phyloP scores from a whole-genome alignment of 2,329 filamentous ascomycete species.

The Diatrype stigma region DNA sequence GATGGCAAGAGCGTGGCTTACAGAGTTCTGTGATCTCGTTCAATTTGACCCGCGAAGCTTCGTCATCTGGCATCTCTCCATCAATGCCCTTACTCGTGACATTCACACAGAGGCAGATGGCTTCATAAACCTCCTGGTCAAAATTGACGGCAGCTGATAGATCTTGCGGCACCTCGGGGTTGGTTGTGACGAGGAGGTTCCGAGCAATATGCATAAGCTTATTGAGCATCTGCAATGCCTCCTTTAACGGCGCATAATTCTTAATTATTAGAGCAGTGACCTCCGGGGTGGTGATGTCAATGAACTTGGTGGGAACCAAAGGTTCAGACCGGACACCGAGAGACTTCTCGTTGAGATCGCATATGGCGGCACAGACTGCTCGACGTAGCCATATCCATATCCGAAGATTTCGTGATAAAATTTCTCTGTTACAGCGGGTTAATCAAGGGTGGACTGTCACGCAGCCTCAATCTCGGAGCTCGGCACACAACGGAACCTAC shows the following conservation, averaged over 20 bases:
- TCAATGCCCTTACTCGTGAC: slow-evolving; percentile 66
- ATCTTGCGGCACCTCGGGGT: slow-evolving; percentile 62
- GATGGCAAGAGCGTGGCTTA: slow-evolving; percentile 30
- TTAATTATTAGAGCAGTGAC: slow-evolving; percentile 59
- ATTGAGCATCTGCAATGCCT: slow-evolving; percentile 60
- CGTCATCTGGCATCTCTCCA: slow-evolving; percentile 56
- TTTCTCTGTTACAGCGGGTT: slow-evolving; percentile 40
- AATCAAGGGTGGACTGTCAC: slow-evolving; percentile 1
- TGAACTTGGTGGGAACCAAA: slow-evolving; percentile 47
- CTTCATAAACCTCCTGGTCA: slow-evolving; percentile 62
- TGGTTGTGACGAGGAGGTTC: slow-evolving; percentile 60
- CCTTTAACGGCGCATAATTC: slow-evolving; percentile 57
- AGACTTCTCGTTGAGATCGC: slow-evolving; percentile 55
- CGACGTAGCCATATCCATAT: slow-evolving; percentile 63
- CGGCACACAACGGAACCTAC: slow-evolving; percentile 31
- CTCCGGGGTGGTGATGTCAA: slow-evolving; percentile 55
- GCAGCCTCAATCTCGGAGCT: not conserved
- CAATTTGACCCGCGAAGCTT: slow-evolving; percentile 51
- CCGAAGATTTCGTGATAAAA: slow-evolving; percentile 57
- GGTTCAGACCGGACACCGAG: slow-evolving; percentile 51
- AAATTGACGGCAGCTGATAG: slow-evolving; percentile 61
- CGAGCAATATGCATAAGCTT: slow-evolving; percentile 64
- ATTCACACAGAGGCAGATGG: slow-evolving; percentile 62
- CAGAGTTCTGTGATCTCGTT: slow-evolving; percentile 63
- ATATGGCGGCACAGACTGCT: slow-evolving; percentile 58